A percentile compares a stretch with the other conserved stretches of the same genome.
Conservation (phyloP, 1,284 basidiomycete genomes). For the Sporisorium scitamineum region DNA sequence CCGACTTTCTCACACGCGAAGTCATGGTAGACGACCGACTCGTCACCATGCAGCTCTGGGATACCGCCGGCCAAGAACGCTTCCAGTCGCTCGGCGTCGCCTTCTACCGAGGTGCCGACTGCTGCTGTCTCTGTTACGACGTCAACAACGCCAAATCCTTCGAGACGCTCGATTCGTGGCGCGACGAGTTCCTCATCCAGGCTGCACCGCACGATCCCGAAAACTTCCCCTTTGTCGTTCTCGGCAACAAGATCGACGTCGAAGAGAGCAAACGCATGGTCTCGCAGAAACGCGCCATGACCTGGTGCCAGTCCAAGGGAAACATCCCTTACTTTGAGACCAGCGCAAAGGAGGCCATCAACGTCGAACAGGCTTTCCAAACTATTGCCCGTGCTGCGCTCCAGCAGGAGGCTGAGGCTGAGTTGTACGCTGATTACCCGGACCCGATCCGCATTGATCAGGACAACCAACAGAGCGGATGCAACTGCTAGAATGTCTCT, state of each 20-base stretch:
- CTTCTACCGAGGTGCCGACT: conserved; percentile 99
- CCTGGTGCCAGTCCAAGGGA: conserved; percentile 99
- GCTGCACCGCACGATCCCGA: conserved; percentile 98
- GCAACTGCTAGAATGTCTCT: conserved; percentile 78
- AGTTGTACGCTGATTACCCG: conserved; percentile 96
- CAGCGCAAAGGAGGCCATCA: conserved; percentile 99
- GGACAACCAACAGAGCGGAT: conserved; percentile 89
- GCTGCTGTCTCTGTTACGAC: conserved; percentile 94
- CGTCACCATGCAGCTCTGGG: conserved; percentile 98
- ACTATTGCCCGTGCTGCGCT: conserved; percentile 98
- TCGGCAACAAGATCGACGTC: conserved; percentile 99
- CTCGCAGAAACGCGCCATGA: conserved; percentile 99
- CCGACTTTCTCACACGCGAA: conserved; percentile 86
- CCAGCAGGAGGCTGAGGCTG: conserved; percentile 95
- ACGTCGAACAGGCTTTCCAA: conserved; percentile 99
- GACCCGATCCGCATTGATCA: conserved; percentile 98
- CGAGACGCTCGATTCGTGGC: conserved; percentile 76
- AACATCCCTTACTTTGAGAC: conserved; percentile 99
- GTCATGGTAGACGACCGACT: conserved; percentile 97
- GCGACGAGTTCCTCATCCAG: conserved; percentile 72
- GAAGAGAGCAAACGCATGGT: conserved; percentile 99
- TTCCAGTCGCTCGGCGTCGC: conserved; percentile 99
- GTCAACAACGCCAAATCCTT: conserved; percentile 99
- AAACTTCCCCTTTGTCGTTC: conserved; percentile 91
- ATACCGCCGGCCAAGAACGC: conserved; percentile 98